Percentiles rank a stretch among this genome's conserved stretches.
phyloP scores from a whole-genome alignment of 805 yeast genomes.

The Yarrowia sp. region DNA sequence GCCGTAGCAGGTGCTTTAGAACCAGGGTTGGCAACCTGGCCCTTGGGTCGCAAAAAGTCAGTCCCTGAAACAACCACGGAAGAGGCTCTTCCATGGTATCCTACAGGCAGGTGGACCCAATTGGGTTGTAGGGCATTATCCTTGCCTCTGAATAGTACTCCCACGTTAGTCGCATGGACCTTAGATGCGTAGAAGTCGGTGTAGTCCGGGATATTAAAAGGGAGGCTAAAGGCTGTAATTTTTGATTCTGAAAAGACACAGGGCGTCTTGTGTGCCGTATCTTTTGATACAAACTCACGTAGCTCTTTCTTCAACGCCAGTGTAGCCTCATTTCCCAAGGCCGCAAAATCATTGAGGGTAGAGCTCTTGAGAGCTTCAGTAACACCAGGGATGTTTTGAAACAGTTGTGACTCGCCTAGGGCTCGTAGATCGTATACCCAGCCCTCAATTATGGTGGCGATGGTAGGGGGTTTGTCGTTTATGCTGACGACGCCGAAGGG shows the following conservation, averaged over 20 bases:
- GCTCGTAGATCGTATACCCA: constrained; percentile 30
- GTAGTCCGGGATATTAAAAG: constrained; percentile 33
- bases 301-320: constrained; percentile 27
- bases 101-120: constrained; percentile 33
- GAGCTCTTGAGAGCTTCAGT: neutral
- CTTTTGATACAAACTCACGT: constrained; percentile 17
- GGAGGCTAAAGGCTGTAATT: constrained; percentile 28
- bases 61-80: constrained; percentile 34
- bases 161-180: constrained; percentile 33
- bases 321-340: constrained; percentile 28
- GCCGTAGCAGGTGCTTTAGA: neutral
- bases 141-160: constrained; percentile 31
- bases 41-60: constrained; percentile 30
- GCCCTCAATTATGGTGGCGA: constrained; percentile 32
- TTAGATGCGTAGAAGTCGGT: constrained; percentile 34
- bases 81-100: constrained; percentile 34
- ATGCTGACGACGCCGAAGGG: constrained; percentile 33
- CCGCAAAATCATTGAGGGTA: constrained; percentile 31
- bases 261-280: constrained; percentile 1
- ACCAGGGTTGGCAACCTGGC: constrained; percentile 31
- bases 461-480: constrained; percentile 17
- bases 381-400: neutral
- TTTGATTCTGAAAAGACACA: neutral
- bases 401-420: constrained; percentile 25
- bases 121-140: constrained; percentile 32